Evolutionary conservation across 768 basidiomycete species (phyloP).

Genomic region (Kondoa malvinella): DNA sequence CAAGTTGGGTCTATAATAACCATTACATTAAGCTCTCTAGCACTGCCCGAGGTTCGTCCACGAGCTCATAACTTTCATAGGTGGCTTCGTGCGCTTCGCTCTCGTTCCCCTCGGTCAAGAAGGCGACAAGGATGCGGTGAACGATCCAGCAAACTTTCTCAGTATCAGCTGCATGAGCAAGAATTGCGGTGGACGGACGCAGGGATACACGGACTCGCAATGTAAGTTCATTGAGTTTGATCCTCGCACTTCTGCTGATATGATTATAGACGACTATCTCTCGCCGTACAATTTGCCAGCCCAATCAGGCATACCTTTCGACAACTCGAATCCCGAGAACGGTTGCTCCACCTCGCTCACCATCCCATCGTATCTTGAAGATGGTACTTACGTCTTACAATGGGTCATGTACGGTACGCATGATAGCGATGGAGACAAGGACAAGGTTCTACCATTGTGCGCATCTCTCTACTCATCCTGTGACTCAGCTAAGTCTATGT

Average conservation of each 20-base stretch:
- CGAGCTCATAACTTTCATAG: not conserved
- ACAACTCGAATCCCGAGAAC: not conserved
- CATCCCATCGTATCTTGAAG: not conserved
- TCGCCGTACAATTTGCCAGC: not conserved
- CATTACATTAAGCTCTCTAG: not conserved
- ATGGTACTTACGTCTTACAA: not conserved
- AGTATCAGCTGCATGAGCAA: not conserved
- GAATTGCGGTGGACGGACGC: constrained; percentile 1
- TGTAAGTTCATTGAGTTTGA: not conserved
- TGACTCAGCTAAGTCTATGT: not conserved
- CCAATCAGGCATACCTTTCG: not conserved
- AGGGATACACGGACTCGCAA: not conserved
- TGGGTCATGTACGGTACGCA: not conserved
- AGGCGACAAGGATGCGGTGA: not conserved
- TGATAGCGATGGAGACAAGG: not conserved
- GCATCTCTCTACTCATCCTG: not conserved
- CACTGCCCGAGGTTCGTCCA: not conserved
- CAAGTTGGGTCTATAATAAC: not conserved
- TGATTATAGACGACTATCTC: not conserved
- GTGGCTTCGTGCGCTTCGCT: not conserved
- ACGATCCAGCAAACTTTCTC: constrained; percentile 5
- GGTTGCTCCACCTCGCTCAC: not conserved
- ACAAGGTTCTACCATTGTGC: not conserved
- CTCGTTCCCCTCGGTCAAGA: constrained; percentile 1
- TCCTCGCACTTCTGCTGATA: too few species aligned